Conservation (phyloP, 2,329 filamentous ascomycete genomes). For the Colletotrichum sidae region DNA sequence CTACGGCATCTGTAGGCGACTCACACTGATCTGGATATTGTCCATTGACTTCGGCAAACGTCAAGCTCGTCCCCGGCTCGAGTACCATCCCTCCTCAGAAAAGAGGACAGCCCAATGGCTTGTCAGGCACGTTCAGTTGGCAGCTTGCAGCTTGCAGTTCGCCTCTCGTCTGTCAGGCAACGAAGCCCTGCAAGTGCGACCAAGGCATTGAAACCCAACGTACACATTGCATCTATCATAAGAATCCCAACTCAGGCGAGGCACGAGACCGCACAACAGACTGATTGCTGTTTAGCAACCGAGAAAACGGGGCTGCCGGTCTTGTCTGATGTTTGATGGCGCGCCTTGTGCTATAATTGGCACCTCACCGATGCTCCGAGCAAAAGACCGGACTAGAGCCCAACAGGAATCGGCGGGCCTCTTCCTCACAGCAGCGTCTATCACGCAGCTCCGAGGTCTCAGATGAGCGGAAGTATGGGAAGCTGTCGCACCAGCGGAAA, state of each 20-base stretch:
- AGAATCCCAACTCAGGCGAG: neutral
- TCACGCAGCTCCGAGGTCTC: conserved; percentile 36
- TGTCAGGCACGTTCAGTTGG: conserved; percentile 16
- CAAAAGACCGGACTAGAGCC: conserved; percentile 3
- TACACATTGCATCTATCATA: conserved; percentile 12
- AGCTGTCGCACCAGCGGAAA: conserved; percentile 26
- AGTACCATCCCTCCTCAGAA: neutral
- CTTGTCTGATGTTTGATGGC: conserved; percentile 24
- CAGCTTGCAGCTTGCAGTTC: conserved; percentile 16
- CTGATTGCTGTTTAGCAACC: conserved; percentile 11
- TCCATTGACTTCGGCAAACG: conserved; percentile 6
- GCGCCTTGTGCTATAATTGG: conserved; percentile 31
- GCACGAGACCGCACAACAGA: conserved; percentile 22
- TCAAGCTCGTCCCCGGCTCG: conserved; percentile 10
- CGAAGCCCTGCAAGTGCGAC: conserved; percentile 8
- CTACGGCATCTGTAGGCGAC: conserved; percentile 13
- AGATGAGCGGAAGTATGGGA: conserved; percentile 28
- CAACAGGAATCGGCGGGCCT: too few relatives aligned
- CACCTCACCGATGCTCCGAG: conserved; percentile 13
- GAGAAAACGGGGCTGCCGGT: conserved; percentile 1
- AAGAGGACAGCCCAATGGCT: neutral
- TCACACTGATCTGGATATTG: conserved; percentile 6
- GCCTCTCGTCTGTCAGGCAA: conserved; percentile 11
- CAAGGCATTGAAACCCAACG: conserved; percentile 15
- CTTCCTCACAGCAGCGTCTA: conserved; percentile 18